These are phyloP conservation scores for Inosperma sp. DNA, from an alignment of 768 basidiomycete genomes.

Conservation along the genomic window DNA sequence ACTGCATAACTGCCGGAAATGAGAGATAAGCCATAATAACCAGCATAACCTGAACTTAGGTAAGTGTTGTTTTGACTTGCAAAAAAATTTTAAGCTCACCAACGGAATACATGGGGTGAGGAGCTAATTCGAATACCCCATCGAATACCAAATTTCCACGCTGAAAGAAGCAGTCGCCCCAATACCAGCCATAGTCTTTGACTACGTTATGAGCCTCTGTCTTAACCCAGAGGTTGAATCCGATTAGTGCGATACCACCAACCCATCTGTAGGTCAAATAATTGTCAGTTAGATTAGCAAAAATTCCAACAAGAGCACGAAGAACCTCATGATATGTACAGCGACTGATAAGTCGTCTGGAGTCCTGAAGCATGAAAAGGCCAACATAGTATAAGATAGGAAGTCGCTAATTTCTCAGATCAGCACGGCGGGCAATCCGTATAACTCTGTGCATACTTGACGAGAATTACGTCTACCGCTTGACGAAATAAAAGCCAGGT, in stretches of 20 bases:
- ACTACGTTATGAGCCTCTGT: slow-evolving; percentile 96
- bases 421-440: not conserved
- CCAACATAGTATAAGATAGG: slow-evolving; percentile 90
- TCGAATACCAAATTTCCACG: slow-evolving; percentile 94
- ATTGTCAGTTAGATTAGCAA: slow-evolving; percentile 4
- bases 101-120: slow-evolving; percentile 95
- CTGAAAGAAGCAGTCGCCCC: slow-evolving; percentile 92
- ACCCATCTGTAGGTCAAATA: slow-evolving; percentile 63
- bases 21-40: slow-evolving; percentile 93
- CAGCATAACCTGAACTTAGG: slow-evolving; percentile 71
- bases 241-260: slow-evolving; percentile 77
- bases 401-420: slow-evolving; percentile 63
- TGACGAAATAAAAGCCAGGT: slow-evolving; percentile 96
- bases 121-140: slow-evolving; percentile 93
- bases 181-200: slow-evolving; percentile 98
- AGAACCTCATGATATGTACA: slow-evolving; percentile 71
- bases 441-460: slow-evolving; percentile 82
- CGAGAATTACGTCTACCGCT: slow-evolving; percentile 90
- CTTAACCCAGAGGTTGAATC: slow-evolving; percentile 98
- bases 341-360: slow-evolving; percentile 68
- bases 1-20: slow-evolving; percentile 87
- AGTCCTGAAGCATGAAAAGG: slow-evolving; percentile 86
- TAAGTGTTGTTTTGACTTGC: not conserved
- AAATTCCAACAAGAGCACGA: not conserved
- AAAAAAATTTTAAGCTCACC: slow-evolving; percentile 29